Evolutionary conservation across 1,284 basidiomycete genomes (phyloP), one percentile per base, ranked within the genome.

Genomic region (Boletellus sp.): DNA sequence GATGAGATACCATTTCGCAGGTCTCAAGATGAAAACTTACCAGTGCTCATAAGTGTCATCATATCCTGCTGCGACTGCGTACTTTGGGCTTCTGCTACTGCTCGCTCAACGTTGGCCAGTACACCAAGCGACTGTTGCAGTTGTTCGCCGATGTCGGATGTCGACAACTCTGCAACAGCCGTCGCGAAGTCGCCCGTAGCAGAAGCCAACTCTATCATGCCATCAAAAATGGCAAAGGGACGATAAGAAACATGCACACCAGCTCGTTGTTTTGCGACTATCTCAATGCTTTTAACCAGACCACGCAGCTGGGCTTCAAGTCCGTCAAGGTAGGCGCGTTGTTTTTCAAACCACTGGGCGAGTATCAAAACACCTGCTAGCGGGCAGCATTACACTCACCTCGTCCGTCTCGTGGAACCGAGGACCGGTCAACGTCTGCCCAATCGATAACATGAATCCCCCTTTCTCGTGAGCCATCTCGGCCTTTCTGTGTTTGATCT

Each of bases 361-460:
- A 35, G 20, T 22, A 20, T 39, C 30, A 47, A 10, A 10, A 39
- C 9, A 36, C 32, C 4, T 5, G 19, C 36, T 27, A 29, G 14
- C 14, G 14, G 29, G 3, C 14, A 41, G 26, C 21, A 34, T 33
- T 36, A 41, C 43, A 42, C 72, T 48, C 56, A 87, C 89, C 68
- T 97, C 94, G 61, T 99, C 95, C 13, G 83, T 88, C 69, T 99
- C 95, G 55, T 90, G 77, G 65, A 95, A 99, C 45, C 87, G 81
- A 8, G 89, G 82, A 1, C 91, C 93, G 8, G 87, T 70, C 44
- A 94, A 72, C 1, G 80, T 79, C 60, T 89, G 87, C 23, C 82
- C 87, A 55, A 91, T 78, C n/a, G 80, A 79, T 3, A 86, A 80
- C 71, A 94, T 80, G 30, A 93, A 66, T 0, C 91, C 89, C 8